Base-by-base conservation (phyloP, 805 yeast genomes). In the Metschnikowia anglica region DNA sequence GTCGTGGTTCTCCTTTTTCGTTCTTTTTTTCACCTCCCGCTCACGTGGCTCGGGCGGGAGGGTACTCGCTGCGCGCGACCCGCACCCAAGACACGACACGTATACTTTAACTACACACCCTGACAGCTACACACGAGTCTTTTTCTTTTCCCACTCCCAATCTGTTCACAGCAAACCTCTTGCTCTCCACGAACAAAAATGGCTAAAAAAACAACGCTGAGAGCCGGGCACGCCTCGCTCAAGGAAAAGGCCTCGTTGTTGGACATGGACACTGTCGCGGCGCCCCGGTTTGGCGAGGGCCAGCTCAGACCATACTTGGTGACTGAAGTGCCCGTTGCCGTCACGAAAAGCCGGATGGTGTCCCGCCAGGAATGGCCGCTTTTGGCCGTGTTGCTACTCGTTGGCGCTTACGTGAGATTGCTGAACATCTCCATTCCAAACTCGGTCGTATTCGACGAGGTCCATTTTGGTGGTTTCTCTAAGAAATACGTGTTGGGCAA, bases 381-480 rank as follows among this genome's bases (percentile, higher is more conserved):
- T 34, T 33, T 66, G 26, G 59, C 72, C n/a, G 60, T 54, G 2
- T 58, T 68, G 12, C 66, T 87, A 40, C 55, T 78, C n/a, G 52
- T 73, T 2, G 76, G 96, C 0, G 48, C 72, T 10, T 55, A 63
- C 35, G 76, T 88, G 37, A 80, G 99, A 53, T 70, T 85, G 40
- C 68, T 72, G 51, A 68, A 75, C 41, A 69, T 93, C 45, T 68
- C 76, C 20, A 59, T 67, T 48, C 99, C 99, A 29, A 66, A 80
- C 55, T 80, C 90, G 21, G 95, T 89, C 27, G 96, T 91, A 10
- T 87, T 87, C 52, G 96, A 89, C 63, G 99, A 91, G 63, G 93
- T 86, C 30, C 95, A 87, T 65, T 93, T 93, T 57, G 99, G 99
- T 43, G 95, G 95, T n/a, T 93, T 91, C 67, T 96, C 97, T 24